A percentile compares a stretch with the other conserved stretches of the same genome.
Conservation (phyloP, 108 stramenopile genomes). For the Cyclotella kingstonii region DNA sequence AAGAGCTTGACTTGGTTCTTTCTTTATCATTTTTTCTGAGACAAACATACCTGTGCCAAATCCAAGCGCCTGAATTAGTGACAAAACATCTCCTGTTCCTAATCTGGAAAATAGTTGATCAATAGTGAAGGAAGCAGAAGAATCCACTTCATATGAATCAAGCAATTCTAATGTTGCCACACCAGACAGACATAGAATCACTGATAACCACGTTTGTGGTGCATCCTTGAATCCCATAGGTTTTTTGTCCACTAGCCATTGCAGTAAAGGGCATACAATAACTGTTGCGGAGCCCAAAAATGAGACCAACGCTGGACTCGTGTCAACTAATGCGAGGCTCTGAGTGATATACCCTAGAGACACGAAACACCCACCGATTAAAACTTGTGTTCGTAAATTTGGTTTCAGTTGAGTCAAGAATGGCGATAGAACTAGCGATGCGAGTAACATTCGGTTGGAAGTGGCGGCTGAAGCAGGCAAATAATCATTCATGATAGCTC, state of each 20-base stretch:
- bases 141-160: constrained; percentile 10
- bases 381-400: constrained; percentile 3
- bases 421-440: constrained; percentile 32
- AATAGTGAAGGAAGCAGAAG: no score
- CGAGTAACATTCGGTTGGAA: constrained; percentile 36
- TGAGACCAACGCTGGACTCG: constrained; percentile 33
- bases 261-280: constrained; percentile 34
- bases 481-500: constrained; percentile 45
- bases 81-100: constrained; percentile 34
- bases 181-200: constrained; percentile 35
- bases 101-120: constrained; percentile 10
- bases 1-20: constrained; percentile 39
- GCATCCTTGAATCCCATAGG: constrained; percentile 34
- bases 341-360: constrained; percentile 44
- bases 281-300: constrained; percentile 45
- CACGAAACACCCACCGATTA: constrained; percentile 35
- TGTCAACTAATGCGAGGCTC: constrained; percentile 33
- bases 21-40: constrained; percentile 50
- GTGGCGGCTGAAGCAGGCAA: constrained; percentile 45
- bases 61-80: constrained; percentile 45
- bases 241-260: constrained; percentile 26
- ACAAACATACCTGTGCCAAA: constrained; percentile 43
- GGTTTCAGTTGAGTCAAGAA: constrained; percentile 32
- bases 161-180: constrained; percentile 44
- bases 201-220: constrained; percentile 47